Base-by-base conservation (phyloP, 352 stramenopile genomes). In the Phytophthora pseudosyringae region DNA sequence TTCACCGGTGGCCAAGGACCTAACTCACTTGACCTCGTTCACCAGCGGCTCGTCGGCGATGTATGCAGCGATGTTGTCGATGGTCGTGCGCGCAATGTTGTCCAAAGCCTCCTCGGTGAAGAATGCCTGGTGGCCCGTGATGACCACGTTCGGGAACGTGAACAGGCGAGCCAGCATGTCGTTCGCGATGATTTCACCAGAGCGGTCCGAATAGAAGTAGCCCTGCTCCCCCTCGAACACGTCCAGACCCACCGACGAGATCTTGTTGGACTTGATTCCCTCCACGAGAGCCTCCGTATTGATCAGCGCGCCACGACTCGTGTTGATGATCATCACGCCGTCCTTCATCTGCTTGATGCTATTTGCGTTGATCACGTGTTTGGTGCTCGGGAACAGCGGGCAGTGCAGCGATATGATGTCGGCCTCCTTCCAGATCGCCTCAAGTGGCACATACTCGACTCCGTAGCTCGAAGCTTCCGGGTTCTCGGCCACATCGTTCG, bases 391-490 rank as follows among this genome's bases (percentile, higher is more conserved):
- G 53, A 96, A 81, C 1, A 97, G 71, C 12, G 92, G 92, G 54
- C 83, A 85, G 69, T 96, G 86, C 12, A 96, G 76, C 59, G 87
- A 92, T 31, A 98, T 91, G 60, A 98, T 88, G 65, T 98, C 89
- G 7, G 81, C 81, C 18, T 87, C 59, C 5, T 40, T 53, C 68
- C 76, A 81, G 15, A 91, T 76, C 47, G 87, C 76, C 33, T 91
- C 82, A 7, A 82, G 62, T 26, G 62, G 69, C 18, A 86, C 71
- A 66, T 72, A 72, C 51, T 72, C 78, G 3, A 68, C 50, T 33
- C 64, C 64, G 39, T 72, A 64, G 51, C 64, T 72, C 46, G 68
- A 32, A 50, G 64, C 53, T 41, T 89, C 76, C 0, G 77, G 64
- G 66, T 80, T 91, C 67, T 87, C 54, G 36, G 72, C 59, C 21